These are phyloP conservation scores for Mycena polygramma DNA, from an alignment of 768 basidiomycete species.

Conservation along the genomic window DNA sequence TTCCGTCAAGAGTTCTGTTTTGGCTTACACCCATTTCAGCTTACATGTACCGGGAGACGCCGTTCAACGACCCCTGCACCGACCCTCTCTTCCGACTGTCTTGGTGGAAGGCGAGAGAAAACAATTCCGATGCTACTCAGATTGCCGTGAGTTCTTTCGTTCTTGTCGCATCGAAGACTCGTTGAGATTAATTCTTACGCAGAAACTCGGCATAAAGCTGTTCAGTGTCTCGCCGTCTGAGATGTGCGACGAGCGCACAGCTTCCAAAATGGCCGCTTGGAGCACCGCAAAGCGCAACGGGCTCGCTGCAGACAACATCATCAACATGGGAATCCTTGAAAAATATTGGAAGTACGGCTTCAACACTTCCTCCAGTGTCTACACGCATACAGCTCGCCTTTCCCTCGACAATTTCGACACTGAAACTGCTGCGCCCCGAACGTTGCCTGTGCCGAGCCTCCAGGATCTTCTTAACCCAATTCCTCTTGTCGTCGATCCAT, in stretches of 20 bases:
- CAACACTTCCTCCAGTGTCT: neutral
- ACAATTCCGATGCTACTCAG: conserved; percentile 9
- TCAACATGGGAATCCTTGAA: conserved; percentile 16
- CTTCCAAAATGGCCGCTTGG: conserved; percentile 3
- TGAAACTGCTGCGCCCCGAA: neutral
- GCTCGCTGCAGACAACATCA: conserved; percentile 1
- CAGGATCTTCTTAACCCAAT: conserved; percentile 11
- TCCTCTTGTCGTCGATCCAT: neutral
- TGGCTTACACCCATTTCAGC: too few relatives aligned
- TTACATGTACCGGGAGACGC: conserved; percentile 6
- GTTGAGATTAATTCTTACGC: neutral
- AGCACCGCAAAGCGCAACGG: conserved; percentile 9
- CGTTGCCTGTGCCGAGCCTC: conserved; percentile 1
- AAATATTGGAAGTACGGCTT: conserved; percentile 18
- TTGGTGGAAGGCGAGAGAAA: conserved; percentile 1
- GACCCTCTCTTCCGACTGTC: conserved; percentile 1
- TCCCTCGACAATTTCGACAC: neutral
- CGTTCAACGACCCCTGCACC: conserved; percentile 2
- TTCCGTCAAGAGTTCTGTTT: neutral
- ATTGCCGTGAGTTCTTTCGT: conserved; percentile 2
- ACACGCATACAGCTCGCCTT: conserved; percentile 8
- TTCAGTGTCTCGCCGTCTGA: conserved; percentile 6
- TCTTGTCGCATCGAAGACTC: too few relatives aligned
- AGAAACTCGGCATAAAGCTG: conserved; percentile 6
- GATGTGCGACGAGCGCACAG: conserved; percentile 12